phyloP scores from a whole-genome alignment of 2,329 filamentous ascomycete genomes.

The Exophiala alcalophila region DNA sequence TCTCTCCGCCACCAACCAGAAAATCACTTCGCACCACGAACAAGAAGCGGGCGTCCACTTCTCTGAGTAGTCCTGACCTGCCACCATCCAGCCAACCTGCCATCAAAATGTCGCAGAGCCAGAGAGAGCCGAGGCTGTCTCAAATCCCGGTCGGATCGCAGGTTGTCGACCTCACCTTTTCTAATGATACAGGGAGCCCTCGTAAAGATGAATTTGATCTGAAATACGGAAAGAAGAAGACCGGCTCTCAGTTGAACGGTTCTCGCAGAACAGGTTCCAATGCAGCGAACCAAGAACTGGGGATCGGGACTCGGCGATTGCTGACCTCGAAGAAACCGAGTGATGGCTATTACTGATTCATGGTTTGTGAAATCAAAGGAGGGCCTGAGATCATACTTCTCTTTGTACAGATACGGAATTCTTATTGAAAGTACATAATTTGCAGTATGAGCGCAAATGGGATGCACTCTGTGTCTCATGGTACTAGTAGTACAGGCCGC shows the following conservation, averaged over 20 bases:
- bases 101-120: slow-evolving; percentile 25
- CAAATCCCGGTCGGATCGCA: slow-evolving; percentile 29
- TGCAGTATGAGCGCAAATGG: too few relatives aligned
- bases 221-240: neutral
- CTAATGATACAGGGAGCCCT: slow-evolving; percentile 33
- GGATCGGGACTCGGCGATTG: slow-evolving; percentile 25
- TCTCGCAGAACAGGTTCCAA: slow-evolving; percentile 2
- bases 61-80: slow-evolving; percentile 12
- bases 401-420: too few relatives aligned
- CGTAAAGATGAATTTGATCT: slow-evolving; percentile 8
- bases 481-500: neutral
- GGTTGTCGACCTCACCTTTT: slow-evolving; percentile 40
- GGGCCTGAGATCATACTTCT: neutral
- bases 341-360: too few relatives aligned
- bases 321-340: slow-evolving; percentile 26
- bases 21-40: slow-evolving; percentile 12
- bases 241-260: slow-evolving; percentile 5
- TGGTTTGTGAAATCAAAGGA: too few relatives aligned
- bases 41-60: slow-evolving; percentile 2
- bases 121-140: slow-evolving; percentile 13
- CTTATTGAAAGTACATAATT: too few relatives aligned
- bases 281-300: slow-evolving; percentile 14
- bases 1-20: slow-evolving; percentile 6
- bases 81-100: slow-evolving; percentile 20
- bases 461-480: too few relatives aligned